phyloP scores from a whole-genome alignment of 2,329 filamentous ascomycete genomes.

The Camptophora hylomeconis region DNA sequence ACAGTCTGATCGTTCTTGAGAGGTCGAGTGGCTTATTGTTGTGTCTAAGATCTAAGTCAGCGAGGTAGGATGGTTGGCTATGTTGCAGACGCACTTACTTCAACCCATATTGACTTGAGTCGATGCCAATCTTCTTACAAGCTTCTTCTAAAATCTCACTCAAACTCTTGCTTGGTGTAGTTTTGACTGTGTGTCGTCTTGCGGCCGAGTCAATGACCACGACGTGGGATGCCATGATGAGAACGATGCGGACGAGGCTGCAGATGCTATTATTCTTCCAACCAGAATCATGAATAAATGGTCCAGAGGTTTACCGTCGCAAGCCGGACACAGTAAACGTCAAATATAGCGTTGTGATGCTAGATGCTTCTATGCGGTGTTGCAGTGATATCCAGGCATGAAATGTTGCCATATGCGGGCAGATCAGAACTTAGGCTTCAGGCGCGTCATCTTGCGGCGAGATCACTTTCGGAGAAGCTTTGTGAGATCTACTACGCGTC shows the following conservation, averaged over 20 bases:
- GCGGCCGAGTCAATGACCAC: constrained; percentile 73
- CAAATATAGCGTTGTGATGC: too few relatives aligned
- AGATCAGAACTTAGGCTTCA: too few relatives aligned
- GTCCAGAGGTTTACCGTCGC: too few relatives aligned
- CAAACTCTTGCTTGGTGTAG: constrained; percentile 65
- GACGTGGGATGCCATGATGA: constrained; percentile 73
- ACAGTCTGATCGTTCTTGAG: constrained; percentile 68
- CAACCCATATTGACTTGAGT: constrained; percentile 61
- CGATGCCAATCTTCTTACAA: constrained; percentile 65
- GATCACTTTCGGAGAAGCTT: too few relatives aligned
- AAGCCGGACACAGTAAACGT: too few relatives aligned
- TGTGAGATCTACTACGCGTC: too few relatives aligned
- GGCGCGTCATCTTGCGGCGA: too few relatives aligned
- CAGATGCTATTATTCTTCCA: background rate
- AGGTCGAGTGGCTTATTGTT: constrained; percentile 80
- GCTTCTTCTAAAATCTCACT: constrained; percentile 79
- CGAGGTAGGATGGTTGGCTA: constrained; percentile 1
- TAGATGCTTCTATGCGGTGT: too few relatives aligned
- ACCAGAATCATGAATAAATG: background rate
- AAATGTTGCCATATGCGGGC: too few relatives aligned
- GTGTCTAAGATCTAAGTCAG: constrained; percentile 37
- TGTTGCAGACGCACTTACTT: constrained; percentile 44
- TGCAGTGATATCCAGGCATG: too few relatives aligned
- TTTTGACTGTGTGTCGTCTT: constrained; percentile 68
- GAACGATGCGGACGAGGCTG: too few relatives aligned